Evolutionary conservation across 495 filamentous ascomycete genomes (phyloP).

Genomic region (Xylaria curta): DNA sequence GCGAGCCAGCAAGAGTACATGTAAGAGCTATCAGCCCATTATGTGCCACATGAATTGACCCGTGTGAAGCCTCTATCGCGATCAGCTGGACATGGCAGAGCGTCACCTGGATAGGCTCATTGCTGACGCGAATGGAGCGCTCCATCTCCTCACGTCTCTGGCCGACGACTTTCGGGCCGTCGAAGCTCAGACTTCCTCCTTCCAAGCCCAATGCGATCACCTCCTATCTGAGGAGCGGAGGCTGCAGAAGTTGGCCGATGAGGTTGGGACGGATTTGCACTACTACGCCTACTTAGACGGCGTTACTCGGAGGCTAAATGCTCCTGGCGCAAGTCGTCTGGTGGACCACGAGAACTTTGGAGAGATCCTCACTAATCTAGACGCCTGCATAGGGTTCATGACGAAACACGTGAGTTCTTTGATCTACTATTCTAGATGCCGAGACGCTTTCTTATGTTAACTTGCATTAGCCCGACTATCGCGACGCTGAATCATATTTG

Average conservation of each 20-base stretch:
- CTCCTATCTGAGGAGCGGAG: slow-evolving; percentile 79
- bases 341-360: slow-evolving; percentile 82
- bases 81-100: slow-evolving; percentile 79
- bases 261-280: slow-evolving; percentile 81
- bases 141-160: slow-evolving; percentile 74
- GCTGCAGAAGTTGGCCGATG: slow-evolving; percentile 75
- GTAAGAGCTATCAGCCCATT: slow-evolving; percentile 53
- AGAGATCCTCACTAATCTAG: slow-evolving; percentile 82
- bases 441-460: slow-evolving; percentile 33
- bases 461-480: slow-evolving; percentile 69
- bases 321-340: slow-evolving; percentile 82
- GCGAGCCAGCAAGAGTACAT: slow-evolving; percentile 85
- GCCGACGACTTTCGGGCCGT: slow-evolving; percentile 85
- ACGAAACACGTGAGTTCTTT: slow-evolving; percentile 69
- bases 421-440: background rate
- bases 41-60: slow-evolving; percentile 15
- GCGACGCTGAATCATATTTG: slow-evolving; percentile 85
- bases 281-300: slow-evolving; percentile 94
- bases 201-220: slow-evolving; percentile 89
- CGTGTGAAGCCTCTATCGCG: slow-evolving; percentile 67
- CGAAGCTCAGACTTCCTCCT: slow-evolving; percentile 86
- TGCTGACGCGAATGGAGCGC: slow-evolving; percentile 70
- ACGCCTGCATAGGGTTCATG: slow-evolving; percentile 92
- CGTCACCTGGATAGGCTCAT: slow-evolving; percentile 84
- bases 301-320: slow-evolving; percentile 87